Evolutionary conservation across 345 rosid genomes (phyloP), one percentile per base, ranked within the genome.

Genomic region (Euphorbia tirucalli): DNA sequence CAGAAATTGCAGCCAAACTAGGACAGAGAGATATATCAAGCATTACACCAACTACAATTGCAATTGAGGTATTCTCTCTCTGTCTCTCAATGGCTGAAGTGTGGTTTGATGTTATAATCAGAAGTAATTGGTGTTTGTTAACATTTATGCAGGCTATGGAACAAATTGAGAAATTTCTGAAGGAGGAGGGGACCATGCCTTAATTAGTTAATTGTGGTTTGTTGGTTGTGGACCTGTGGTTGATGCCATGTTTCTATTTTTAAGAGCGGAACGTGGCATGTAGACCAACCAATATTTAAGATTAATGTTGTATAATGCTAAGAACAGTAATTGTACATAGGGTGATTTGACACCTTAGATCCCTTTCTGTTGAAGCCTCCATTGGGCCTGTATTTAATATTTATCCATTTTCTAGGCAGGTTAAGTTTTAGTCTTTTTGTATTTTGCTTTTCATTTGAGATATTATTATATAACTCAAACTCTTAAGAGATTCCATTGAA

Each of bases 1-100:
- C 86, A 95, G 99, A 82, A 76, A 89, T 95, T 75, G 97, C 96
- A 5, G 85, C 83, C 46, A 90, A 92, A 75, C 89, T 79, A 14
- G 94, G 97, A 25, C 78, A 81, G 43, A 71, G 72, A 66, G 93
- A 95, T 37, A 86, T 92, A 56, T 88, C 86, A 16, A 75, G 73
- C 55, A 82, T 95, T 70, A 77, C 96, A 61, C 98, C 99, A 22
- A 66, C 83, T 35, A 72, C 80, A 59, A 95, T 95, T 15, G 98
- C 98, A 21, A 82, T 95, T 3, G 96, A 92, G 94, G 97, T 95
- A 44, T 61, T 49, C 56, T 61, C 57, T 11, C 18, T 56, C 61
- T 46, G 16, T 46, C 52, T 13, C 19, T 13, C 19, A 46, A 46
- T 15, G 16, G 52, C 19, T 46, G 52, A 46, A 46, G 19, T 46